A percentile compares a stretch with the other conserved stretches of the same genome.
Evolutionary conservation across 2,329 filamentous ascomycete genomes (phyloP).

Genomic region (Aspergillus calidoustus): DNA sequence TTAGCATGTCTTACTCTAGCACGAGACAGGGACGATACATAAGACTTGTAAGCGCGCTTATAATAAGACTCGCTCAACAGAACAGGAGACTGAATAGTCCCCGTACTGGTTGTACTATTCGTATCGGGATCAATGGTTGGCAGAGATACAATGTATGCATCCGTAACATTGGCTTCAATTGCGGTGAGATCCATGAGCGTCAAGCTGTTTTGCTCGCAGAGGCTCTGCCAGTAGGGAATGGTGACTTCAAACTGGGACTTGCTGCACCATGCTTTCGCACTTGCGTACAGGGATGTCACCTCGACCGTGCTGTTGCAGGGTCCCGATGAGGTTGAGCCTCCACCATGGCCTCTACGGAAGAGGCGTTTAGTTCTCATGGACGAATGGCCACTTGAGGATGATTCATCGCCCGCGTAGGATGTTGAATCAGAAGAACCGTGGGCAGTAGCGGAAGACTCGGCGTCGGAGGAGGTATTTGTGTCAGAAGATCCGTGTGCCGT

Average conservation of each 20-base stretch:
- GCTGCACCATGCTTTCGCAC: constrained; percentile 15
- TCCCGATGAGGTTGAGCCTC: neutral
- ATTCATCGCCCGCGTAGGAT: neutral
- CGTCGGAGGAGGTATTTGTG: too few species aligned
- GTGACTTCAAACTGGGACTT: constrained; percentile 5
- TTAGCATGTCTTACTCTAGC: neutral
- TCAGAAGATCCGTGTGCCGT: too few species aligned
- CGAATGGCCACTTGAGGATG: neutral
- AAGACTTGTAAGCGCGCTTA: constrained; percentile 15
- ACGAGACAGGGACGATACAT: neutral
- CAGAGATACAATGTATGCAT: constrained; percentile 9
- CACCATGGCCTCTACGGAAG: neutral
- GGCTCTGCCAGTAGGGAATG: constrained; percentile 12
- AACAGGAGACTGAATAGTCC: constrained; percentile 9
- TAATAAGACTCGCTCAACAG: constrained; percentile 18
- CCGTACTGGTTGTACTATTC: constrained; percentile 8
- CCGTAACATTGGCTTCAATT: constrained; percentile 6
- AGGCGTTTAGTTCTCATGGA: neutral
- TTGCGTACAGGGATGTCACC: constrained; percentile 13
- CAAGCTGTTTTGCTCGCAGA: constrained; percentile 7
- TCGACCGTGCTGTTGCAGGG: constrained; percentile 1
- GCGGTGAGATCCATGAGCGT: constrained; percentile 2
- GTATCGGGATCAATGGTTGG: constrained; percentile 11
- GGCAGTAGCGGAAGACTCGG: too few species aligned
- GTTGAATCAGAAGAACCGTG: neutral